phyloP scores from a whole-genome alignment of 1,284 basidiomycete genomes.

The Sparassis latifolia region DNA sequence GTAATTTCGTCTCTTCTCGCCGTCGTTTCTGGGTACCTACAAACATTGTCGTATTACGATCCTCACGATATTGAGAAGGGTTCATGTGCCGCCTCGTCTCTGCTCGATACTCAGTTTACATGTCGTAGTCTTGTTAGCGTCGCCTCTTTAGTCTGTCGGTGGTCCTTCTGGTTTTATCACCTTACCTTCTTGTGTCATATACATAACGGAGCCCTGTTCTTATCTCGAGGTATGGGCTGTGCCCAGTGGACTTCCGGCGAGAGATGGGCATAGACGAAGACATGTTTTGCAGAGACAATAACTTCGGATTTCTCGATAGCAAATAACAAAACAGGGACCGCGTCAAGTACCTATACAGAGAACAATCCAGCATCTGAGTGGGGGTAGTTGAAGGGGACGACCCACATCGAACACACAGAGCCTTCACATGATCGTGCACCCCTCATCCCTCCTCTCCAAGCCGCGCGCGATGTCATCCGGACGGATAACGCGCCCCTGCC shows the following conservation, averaged over 20 bases:
- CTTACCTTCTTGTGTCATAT: constrained; percentile 16
- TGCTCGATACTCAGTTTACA: constrained; percentile 9
- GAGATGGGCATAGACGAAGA: too few species aligned
- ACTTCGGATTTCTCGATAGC: too few species aligned
- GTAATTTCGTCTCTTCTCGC: constrained; percentile 33
- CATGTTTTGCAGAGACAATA: too few species aligned
- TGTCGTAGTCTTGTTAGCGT: constrained; percentile 10
- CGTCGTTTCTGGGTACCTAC: constrained; percentile 20
- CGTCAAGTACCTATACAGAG: too few species aligned
- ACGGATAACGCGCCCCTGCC: constrained; percentile 40
- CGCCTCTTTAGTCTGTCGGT: constrained; percentile 4
- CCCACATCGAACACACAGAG: neutral
- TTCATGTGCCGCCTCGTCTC: constrained; percentile 13
- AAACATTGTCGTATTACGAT: constrained; percentile 28
- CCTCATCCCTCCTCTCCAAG: constrained; percentile 45
- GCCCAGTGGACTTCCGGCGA: too few species aligned
- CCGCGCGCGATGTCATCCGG: constrained; percentile 54
- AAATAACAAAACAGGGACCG: too few species aligned
- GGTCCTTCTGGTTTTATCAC: too few species aligned
- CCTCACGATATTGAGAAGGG: constrained; percentile 26
- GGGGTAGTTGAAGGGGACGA: too few species aligned
- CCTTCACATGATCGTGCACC: constrained; percentile 67
- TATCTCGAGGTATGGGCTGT: too few species aligned
- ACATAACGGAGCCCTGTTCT: constrained; percentile 14
- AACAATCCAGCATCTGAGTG: too few species aligned